Conservation (phyloP, 495 filamentous ascomycete species). For the Hypomontagnella monticulosa region DNA sequence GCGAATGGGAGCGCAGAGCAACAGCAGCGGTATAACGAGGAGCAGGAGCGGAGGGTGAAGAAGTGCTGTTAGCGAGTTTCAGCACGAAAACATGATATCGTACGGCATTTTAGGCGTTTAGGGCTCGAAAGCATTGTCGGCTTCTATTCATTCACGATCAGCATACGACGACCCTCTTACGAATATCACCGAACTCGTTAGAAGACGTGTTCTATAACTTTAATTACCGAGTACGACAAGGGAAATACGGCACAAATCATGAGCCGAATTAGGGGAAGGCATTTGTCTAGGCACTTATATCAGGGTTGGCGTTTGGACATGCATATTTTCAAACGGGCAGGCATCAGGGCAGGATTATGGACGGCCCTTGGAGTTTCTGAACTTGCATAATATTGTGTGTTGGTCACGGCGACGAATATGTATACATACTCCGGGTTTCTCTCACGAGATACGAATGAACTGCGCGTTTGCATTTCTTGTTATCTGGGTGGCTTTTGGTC, state of each 20-base stretch:
- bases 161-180: neutral
- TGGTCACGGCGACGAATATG: neutral
- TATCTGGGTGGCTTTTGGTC: neutral
- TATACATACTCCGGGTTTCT: neutral
- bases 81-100: neutral
- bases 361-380: conserved; percentile 6
- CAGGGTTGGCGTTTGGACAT: conserved; percentile 21
- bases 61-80: conserved; percentile 58
- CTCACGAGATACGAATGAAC: neutral
- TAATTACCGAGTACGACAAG: neutral
- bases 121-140: neutral
- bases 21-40: conserved; percentile 45
- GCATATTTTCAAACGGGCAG: conserved; percentile 24
- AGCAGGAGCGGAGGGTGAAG: conserved; percentile 45
- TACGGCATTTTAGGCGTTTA: neutral
- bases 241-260: neutral
- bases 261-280: neutral
- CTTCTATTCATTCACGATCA: neutral
- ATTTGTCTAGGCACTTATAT: neutral
- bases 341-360: conserved; percentile 12
- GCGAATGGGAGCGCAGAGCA: conserved; percentile 46
- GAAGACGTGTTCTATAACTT: neutral
- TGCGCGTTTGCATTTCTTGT: neutral
- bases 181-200: too few relatives aligned
- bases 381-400: too few relatives aligned